Percentiles rank a stretch among this genome's conserved stretches.
phyloP scores from a whole-genome alignment of 208 protist genomes.

The Trypanosoma rangeli region DNA sequence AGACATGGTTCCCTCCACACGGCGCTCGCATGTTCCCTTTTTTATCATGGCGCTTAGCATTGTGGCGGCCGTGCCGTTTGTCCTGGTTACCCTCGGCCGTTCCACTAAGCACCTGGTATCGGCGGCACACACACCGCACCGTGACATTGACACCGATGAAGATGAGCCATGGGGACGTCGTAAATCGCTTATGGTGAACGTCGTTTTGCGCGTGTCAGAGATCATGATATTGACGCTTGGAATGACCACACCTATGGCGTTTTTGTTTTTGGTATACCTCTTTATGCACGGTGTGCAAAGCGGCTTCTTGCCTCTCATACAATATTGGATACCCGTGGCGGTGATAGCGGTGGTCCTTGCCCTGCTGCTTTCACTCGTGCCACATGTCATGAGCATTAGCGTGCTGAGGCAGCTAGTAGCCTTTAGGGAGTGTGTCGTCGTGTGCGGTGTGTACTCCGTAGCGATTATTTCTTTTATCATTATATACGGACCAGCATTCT shows the following conservation, averaged over 20 bases:
- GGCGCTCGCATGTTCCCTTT: constrained; percentile 48
- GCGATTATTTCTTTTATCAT: constrained; percentile 29
- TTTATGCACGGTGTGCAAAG: constrained; percentile 52
- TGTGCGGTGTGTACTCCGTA: constrained; percentile 54
- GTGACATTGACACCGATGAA: background rate
- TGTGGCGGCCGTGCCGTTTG: constrained; percentile 55
- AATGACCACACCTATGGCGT: constrained; percentile 35
- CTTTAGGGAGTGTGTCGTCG: constrained; percentile 46
- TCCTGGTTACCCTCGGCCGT: constrained; percentile 62
- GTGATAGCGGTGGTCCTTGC: constrained; percentile 28
- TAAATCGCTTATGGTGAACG: constrained; percentile 3
- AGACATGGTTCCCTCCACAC: constrained; percentile 15
- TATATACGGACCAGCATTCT: constrained; percentile 33
- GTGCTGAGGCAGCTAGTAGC: constrained; percentile 37
- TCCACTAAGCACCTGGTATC: constrained; percentile 45
- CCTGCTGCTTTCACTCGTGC: constrained; percentile 58
- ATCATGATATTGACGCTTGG: constrained; percentile 51
- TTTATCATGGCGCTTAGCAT: constrained; percentile 59
- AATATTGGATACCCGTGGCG: constrained; percentile 36
- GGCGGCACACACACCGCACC: constrained; percentile 6
- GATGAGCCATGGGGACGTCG: constrained; percentile 8
- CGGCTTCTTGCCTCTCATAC: constrained; percentile 33
- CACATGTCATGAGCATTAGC: constrained; percentile 47
- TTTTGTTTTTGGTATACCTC: constrained; percentile 44
- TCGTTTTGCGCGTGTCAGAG: constrained; percentile 48